Conservation (phyloP, 768 basidiomycete species). For the Nidularia sp. region DNA sequence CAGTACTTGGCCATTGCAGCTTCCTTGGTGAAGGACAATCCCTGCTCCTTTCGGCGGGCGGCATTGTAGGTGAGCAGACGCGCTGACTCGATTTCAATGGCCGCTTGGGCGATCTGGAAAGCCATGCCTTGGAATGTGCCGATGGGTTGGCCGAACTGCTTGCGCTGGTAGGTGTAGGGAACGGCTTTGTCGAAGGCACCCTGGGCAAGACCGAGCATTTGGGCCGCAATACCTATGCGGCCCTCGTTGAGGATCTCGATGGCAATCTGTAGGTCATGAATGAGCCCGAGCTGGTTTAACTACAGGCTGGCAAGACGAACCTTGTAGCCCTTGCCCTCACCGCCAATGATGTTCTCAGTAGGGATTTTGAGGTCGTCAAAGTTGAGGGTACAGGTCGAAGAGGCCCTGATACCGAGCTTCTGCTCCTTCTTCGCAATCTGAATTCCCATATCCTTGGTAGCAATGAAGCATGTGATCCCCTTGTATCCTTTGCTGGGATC, state of each 20-base stretch:
- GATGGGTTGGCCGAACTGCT: slow-evolving; percentile 91
- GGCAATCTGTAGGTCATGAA: slow-evolving; percentile 53
- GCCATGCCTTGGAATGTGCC: slow-evolving; percentile 96
- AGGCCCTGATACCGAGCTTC: slow-evolving; percentile 95
- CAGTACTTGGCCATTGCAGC: slow-evolving; percentile 99
- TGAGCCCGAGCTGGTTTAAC: background rate
- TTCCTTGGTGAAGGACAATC: slow-evolving; percentile 80
- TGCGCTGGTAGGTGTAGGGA: slow-evolving; percentile 91
- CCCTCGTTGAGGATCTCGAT: slow-evolving; percentile 96
- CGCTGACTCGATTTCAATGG: slow-evolving; percentile 85
- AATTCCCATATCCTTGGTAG: slow-evolving; percentile 95
- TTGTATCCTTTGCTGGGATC: slow-evolving; percentile 96
- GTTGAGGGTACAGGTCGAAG: slow-evolving; percentile 90
- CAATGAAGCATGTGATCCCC: slow-evolving; percentile 97
- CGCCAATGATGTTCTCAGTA: slow-evolving; percentile 87
- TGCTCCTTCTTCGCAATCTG: slow-evolving; percentile 98
- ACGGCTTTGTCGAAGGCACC: slow-evolving; percentile 95
- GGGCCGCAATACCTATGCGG: slow-evolving; percentile 96
- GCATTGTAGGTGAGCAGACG: slow-evolving; percentile 95
- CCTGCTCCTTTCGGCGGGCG: slow-evolving; percentile 91
- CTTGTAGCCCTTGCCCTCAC: slow-evolving; percentile 91
- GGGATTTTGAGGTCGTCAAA: slow-evolving; percentile 90
- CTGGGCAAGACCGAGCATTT: slow-evolving; percentile 97
- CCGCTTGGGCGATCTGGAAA: slow-evolving; percentile 90
- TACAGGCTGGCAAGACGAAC: slow-evolving; percentile 17